Conservation (phyloP, 331 rosid species). For the Saraca asoca region DNA sequence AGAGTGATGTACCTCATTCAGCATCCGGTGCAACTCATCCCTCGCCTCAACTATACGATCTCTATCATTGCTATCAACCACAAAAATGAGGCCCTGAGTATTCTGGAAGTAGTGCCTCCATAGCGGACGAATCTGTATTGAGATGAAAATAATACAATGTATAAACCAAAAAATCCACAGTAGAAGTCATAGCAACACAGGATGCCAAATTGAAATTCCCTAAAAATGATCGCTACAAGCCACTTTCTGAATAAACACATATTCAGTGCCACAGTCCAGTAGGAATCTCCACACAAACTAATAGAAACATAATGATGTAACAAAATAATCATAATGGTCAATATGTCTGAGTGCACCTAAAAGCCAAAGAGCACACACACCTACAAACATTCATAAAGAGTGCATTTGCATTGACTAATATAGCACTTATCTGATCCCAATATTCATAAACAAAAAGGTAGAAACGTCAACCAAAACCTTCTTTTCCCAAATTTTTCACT, state of each 20-base stretch:
- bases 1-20: conserved; percentile 74
- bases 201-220: conserved; percentile 3
- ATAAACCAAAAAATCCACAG: neutral
- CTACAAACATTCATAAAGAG: neutral
- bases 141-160: conserved; percentile 31
- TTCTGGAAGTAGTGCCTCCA: conserved; percentile 99
- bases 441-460: neutral
- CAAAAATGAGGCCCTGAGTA: conserved; percentile 96
- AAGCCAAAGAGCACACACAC: neutral
- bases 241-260: neutral
- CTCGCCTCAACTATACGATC: conserved; percentile 95
- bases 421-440: neutral
- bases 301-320: neutral
- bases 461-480: neutral
- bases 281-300: neutral
- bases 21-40: conserved; percentile 96
- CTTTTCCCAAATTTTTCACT: neutral
- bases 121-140: conserved; percentile 79
- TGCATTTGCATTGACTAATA: neutral
- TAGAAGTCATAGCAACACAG: neutral
- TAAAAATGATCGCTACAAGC: conserved; percentile 5
- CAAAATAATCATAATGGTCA: neutral
- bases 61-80: conserved; percentile 96
- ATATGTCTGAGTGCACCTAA: neutral
- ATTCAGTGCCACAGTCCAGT: conserved; percentile 15